Conservation (phyloP, 73 alveolate genomes). For the Halteria grandinella region DNA sequence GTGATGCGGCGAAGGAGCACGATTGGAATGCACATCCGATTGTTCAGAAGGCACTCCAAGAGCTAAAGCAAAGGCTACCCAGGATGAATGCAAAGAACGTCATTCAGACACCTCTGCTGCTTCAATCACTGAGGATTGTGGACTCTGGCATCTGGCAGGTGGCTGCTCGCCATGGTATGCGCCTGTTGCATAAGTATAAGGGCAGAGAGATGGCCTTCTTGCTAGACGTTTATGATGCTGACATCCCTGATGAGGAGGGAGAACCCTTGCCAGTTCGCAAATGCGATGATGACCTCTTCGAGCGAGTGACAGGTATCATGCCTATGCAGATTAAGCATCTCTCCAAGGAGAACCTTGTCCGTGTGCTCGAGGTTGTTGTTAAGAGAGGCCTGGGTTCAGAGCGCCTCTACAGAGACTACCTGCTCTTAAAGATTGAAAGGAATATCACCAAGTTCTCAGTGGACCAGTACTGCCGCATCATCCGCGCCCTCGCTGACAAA, state of each 20-base stretch:
- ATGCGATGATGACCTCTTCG: slow-evolving; percentile 47
- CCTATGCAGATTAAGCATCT: slow-evolving; percentile 49
- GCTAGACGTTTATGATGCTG: slow-evolving; percentile 51
- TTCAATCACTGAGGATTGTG: slow-evolving; percentile 27
- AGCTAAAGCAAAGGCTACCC: slow-evolving; percentile 4
- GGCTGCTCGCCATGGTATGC: slow-evolving; percentile 13
- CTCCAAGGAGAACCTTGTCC: not conserved
- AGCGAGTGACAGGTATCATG: slow-evolving; percentile 50
- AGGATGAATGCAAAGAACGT: slow-evolving; percentile 12
- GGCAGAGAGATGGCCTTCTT: slow-evolving; percentile 45
- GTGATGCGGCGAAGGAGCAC: slow-evolving; percentile 56
- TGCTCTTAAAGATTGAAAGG: slow-evolving; percentile 48
- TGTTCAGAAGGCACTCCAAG: not conserved
- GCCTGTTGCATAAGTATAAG: slow-evolving; percentile 46
- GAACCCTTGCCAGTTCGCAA: slow-evolving; percentile 31
- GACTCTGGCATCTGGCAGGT: slow-evolving; percentile 53
- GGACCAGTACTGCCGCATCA: slow-evolving; percentile 35
- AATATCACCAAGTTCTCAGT: slow-evolving; percentile 8
- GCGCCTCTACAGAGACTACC: slow-evolving; percentile 57
- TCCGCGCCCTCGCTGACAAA: slow-evolving; percentile 52
- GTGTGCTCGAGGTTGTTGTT: slow-evolving; percentile 45
- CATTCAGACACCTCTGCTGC: slow-evolving; percentile 1
- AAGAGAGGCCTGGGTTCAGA: slow-evolving; percentile 54
- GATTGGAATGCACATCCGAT: slow-evolving; percentile 69
- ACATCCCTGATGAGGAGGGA: slow-evolving; percentile 49